A percentile compares a stretch with the other conserved stretches of the same genome.
Conservation (phyloP, 2,329 filamentous ascomycete species). For the Botryosphaeria dothidea region DNA sequence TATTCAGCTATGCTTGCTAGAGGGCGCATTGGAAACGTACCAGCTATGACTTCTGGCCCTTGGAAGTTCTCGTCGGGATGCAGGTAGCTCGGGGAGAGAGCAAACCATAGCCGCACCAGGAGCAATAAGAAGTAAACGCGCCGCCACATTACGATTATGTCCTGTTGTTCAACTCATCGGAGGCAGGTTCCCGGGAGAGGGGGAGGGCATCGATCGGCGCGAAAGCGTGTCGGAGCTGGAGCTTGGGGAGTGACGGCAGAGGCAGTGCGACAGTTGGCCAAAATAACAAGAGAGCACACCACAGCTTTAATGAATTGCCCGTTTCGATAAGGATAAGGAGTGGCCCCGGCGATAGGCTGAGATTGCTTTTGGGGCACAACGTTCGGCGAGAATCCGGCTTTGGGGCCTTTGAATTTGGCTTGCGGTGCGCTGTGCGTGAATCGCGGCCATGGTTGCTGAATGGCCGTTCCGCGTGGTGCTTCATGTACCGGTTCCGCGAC, state of each 20-base stretch:
- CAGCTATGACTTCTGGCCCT: conserved; percentile 93
- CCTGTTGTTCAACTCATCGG: not conserved
- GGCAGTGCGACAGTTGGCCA: not conserved
- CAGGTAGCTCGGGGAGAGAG: conserved; percentile 90
- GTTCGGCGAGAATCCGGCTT: conserved; percentile 1
- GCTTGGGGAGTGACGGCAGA: not conserved
- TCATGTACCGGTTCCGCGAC: not conserved
- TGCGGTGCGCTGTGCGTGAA: not conserved
- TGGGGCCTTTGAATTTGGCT: not conserved
- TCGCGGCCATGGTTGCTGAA: not conserved
- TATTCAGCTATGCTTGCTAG: conserved; percentile 16
- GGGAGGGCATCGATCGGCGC: not conserved
- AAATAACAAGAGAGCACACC: not conserved
- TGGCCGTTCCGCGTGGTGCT: not conserved
- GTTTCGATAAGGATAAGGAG: conserved; percentile 15
- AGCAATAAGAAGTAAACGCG: conserved; percentile 83
- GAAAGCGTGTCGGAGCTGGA: not conserved
- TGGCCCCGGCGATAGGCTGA: not conserved
- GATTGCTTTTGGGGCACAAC: not conserved
- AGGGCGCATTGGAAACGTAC: conserved; percentile 54
- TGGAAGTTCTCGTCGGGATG: conserved; percentile 99
- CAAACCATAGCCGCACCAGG: conserved; percentile 88
- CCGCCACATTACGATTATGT: conserved; percentile 72
- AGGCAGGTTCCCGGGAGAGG: not conserved
- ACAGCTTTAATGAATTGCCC: conserved; percentile 10